Evolutionary conservation across 2,329 filamentous ascomycete genomes (phyloP).

Genomic region (Scedosporium dehoogii): DNA sequence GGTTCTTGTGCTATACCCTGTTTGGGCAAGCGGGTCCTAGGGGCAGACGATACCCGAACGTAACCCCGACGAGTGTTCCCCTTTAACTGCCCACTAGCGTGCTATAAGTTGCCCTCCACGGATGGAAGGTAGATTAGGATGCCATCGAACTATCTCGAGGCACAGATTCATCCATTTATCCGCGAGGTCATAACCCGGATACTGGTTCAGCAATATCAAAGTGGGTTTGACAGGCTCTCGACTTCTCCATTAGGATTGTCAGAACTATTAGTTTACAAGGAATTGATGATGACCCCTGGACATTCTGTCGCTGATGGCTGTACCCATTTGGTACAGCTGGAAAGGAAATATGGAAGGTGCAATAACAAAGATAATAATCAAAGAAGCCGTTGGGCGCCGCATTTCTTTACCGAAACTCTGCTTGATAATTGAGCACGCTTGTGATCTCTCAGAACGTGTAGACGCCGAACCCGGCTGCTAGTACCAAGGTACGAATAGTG

Average conservation of each 20-base stretch:
- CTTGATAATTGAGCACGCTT: no score
- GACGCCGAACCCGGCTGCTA: no score
- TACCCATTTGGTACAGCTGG: no score
- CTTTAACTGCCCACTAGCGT: background rate
- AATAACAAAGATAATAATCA: no score
- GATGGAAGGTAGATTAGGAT: background rate
- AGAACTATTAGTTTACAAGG: background rate
- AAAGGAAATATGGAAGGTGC: no score
- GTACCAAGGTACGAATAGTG: no score
- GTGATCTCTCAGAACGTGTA: no score
- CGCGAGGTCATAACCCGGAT: background rate
- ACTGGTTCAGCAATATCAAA: background rate
- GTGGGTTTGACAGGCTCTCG: background rate
- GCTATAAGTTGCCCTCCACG: background rate
- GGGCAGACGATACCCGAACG: conserved; percentile 2
- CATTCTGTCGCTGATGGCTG: no score
- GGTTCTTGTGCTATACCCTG: background rate
- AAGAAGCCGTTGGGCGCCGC: no score
- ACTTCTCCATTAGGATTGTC: background rate
- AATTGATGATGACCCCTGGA: no score
- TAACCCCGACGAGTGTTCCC: background rate
- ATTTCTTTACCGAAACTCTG: no score
- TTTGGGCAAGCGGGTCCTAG: background rate
- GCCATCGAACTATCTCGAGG: background rate
- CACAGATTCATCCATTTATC: background rate